Conservation (phyloP, 352 stramenopile species). For the Phytophthora cactorum region DNA sequence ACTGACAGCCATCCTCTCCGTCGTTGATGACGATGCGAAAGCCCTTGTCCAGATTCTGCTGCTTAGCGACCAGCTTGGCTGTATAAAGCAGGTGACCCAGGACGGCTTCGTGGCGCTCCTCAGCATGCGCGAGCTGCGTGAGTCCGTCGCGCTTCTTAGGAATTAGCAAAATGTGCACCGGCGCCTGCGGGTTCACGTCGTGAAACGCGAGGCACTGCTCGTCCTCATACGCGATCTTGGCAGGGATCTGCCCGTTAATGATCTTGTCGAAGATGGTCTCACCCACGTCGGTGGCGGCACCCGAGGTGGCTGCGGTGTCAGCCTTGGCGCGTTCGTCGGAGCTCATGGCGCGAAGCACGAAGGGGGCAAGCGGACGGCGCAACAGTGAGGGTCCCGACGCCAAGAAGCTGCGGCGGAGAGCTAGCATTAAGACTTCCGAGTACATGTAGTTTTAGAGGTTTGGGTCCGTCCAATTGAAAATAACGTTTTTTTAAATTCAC, state of each 20-base stretch:
- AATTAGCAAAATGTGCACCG: constrained; percentile 97
- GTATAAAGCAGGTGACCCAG: constrained; percentile 94
- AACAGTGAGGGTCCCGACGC: constrained; percentile 11
- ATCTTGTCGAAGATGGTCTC: constrained; percentile 99
- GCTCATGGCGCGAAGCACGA: constrained; percentile 48
- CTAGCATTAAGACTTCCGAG: background rate
- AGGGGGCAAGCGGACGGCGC: constrained; percentile 16
- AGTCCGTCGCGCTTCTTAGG: constrained; percentile 95
- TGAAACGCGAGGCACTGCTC: constrained; percentile 97
- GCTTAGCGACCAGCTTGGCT: constrained; percentile 93
- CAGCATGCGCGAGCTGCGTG: constrained; percentile 89
- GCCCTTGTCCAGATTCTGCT: constrained; percentile 91
- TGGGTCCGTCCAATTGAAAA: no score
- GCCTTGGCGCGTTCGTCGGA: constrained; percentile 69
- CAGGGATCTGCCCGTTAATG: constrained; percentile 93
- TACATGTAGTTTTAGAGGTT: no score
- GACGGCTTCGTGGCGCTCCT: constrained; percentile 93
- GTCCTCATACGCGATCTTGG: constrained; percentile 97
- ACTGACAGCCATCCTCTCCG: constrained; percentile 93
- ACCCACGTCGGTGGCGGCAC: constrained; percentile 52
- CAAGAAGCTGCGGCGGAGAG: constrained; percentile 23
- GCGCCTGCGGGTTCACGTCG: constrained; percentile 96
- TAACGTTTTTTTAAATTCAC: no score
- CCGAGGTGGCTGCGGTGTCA: constrained; percentile 48
- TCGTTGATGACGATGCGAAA: constrained; percentile 99